These are phyloP conservation scores for Malassezia dermatis DNA, from an alignment of 1,284 basidiomycete species.

Conservation along the genomic window DNA sequence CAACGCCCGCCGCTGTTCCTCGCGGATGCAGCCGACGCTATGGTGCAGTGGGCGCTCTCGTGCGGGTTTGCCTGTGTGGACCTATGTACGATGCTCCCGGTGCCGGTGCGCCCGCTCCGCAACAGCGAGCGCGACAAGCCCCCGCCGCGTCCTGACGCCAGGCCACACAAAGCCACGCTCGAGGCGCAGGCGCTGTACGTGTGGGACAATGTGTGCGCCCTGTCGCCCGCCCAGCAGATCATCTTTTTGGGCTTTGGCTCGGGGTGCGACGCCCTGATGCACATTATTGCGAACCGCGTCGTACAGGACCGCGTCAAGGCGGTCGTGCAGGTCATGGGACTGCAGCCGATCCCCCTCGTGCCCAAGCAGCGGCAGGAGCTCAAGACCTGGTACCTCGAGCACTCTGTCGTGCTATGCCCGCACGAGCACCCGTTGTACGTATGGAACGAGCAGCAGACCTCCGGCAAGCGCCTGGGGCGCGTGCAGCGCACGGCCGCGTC, in stretches of 20 bases:
- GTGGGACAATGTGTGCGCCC: conserved; percentile 93
- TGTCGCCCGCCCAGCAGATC: conserved; percentile 55
- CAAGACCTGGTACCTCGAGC: conserved; percentile 9
- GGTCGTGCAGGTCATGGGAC: conserved; percentile 28
- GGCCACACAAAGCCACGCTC: conserved; percentile 48
- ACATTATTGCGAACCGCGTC: conserved; percentile 57
- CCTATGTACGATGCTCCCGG: conserved; percentile 49
- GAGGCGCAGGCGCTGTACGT: conserved; percentile 65
- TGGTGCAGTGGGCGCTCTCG: conserved; percentile 65
- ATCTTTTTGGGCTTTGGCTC: conserved; percentile 77
- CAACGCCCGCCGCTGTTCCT: conserved; percentile 5
- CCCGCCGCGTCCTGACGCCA: neutral
- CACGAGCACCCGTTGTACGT: conserved; percentile 7
- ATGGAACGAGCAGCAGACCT: conserved; percentile 9
- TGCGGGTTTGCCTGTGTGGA: conserved; percentile 69
- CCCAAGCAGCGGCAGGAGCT: conserved; percentile 14
- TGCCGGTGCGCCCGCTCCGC: conserved; percentile 1
- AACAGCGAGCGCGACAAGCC: neutral
- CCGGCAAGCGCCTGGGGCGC: conserved; percentile 11
- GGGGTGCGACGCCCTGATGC: conserved; percentile 65
- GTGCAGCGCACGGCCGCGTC: neutral
- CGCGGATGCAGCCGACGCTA: conserved; percentile 67
- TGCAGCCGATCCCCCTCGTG: conserved; percentile 22
- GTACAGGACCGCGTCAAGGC: conserved; percentile 19
- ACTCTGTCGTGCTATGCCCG: conserved; percentile 8